Evolutionary conservation across 257 asterid genomes (phyloP).

Genomic region (Lycium ferocissimum): DNA sequence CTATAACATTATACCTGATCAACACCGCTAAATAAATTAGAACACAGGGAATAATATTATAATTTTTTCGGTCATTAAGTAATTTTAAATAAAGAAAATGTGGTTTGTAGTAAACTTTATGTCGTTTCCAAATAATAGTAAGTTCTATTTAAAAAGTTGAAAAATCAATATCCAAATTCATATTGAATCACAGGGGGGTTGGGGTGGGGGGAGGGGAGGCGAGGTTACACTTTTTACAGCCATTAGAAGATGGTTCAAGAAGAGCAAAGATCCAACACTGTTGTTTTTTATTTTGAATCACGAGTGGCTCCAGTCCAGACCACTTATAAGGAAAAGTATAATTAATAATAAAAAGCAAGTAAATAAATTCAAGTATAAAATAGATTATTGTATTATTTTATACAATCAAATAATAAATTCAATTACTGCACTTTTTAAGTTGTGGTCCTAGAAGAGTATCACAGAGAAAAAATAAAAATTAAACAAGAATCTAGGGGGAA

Average conservation of each 20-base stretch:
- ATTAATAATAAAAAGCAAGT: too few species aligned
- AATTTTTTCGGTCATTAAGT: background rate
- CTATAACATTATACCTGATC: background rate
- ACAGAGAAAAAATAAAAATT: background rate
- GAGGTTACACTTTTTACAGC: background rate
- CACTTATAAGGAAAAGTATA: too few species aligned
- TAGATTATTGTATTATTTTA: too few species aligned
- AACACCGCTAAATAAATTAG: too few species aligned
- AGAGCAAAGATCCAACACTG: too few species aligned
- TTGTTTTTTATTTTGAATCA: too few species aligned
- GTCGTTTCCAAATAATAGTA: too few species aligned
- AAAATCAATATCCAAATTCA: background rate
- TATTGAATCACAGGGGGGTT: background rate
- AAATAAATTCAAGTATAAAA: too few species aligned
- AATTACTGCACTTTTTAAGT: background rate
- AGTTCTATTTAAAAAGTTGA: background rate
- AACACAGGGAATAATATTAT: background rate
- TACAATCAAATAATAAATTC: too few species aligned
- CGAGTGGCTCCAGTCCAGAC: too few species aligned
- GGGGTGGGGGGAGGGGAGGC: background rate
- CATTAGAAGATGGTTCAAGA: background rate
- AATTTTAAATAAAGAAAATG: background rate
- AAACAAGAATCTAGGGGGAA: background rate
- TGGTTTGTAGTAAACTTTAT: background rate
- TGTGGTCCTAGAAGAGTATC: background rate